A percentile compares a stretch with the other conserved stretches of the same genome.
Evolutionary conservation across 257 asterid genomes (phyloP).

Genomic region (Dorcoceras hygrometricum): DNA sequence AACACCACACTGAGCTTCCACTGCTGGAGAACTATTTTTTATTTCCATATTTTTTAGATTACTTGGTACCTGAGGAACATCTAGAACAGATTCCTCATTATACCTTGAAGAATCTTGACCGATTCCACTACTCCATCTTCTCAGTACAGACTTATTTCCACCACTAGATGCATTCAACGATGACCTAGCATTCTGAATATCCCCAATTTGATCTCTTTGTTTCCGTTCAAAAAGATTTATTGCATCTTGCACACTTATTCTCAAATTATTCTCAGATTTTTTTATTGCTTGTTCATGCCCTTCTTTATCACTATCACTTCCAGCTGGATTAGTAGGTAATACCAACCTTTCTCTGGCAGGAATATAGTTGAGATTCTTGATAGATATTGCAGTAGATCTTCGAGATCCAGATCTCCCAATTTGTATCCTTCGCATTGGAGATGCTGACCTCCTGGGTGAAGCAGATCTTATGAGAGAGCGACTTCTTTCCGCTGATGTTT

Average conservation of each 20-base stretch:
- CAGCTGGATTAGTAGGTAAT: conserved; percentile 45
- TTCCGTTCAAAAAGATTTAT: conserved; percentile 88
- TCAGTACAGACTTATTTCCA: conserved; percentile 73
- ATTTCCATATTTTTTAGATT: conserved; percentile 33
- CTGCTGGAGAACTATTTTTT: conserved; percentile 29
- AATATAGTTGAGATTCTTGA: conserved; percentile 67
- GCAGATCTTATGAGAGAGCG: conserved; percentile 66
- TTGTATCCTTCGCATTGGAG: conserved; percentile 98
- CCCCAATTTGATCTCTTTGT: conserved; percentile 68
- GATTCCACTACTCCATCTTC: conserved; percentile 95
- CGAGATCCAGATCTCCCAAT: conserved; percentile 93
- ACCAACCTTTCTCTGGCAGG: conserved; percentile 63
- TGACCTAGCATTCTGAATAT: conserved; percentile 55
- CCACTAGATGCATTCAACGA: conserved; percentile 46
- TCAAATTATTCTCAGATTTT: conserved; percentile 52
- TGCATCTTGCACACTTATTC: conserved; percentile 96
- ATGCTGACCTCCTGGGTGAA: conserved; percentile 94
- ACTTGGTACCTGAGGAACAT: conserved; percentile 33
- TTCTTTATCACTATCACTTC: conserved; percentile 56
- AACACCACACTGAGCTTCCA: conserved; percentile 33
- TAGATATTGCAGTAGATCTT: conserved; percentile 81
- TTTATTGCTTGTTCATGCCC: conserved; percentile 50
- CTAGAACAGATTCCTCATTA: conserved; percentile 36
- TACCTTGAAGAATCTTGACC: conserved; percentile 46
- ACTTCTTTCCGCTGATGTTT: conserved; percentile 66